Conservation (phyloP, 352 stramenopile genomes). For the Phytophthora sojae region DNA sequence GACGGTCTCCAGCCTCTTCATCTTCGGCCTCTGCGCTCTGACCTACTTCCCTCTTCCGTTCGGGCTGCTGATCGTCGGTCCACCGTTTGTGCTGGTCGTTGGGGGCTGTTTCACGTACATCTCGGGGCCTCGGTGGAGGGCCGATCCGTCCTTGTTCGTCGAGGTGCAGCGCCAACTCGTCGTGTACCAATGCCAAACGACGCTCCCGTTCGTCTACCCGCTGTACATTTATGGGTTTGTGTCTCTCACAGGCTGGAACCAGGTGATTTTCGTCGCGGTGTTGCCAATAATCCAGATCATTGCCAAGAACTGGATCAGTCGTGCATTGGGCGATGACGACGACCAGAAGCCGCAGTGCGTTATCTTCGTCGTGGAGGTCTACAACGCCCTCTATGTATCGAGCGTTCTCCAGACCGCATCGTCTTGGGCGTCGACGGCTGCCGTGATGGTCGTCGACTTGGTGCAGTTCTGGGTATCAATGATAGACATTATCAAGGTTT, state of each 20-base stretch:
- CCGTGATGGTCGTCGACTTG: constrained; percentile 44
- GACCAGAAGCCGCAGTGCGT: constrained; percentile 48
- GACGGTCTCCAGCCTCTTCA: constrained; percentile 17
- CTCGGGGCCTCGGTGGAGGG: constrained; percentile 15
- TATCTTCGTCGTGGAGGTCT: constrained; percentile 61
- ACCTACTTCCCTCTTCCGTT: constrained; percentile 55
- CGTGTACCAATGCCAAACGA: constrained; percentile 24
- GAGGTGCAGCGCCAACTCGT: constrained; percentile 27
- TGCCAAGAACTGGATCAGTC: constrained; percentile 49
- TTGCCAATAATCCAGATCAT: constrained; percentile 52
- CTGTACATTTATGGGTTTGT: constrained; percentile 46
- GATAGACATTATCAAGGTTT: constrained; percentile 25
- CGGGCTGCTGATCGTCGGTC: constrained; percentile 34
- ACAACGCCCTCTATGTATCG: constrained; percentile 54
- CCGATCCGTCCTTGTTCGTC: constrained; percentile 12
- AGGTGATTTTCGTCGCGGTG: constrained; percentile 43
- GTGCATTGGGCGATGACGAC: constrained; percentile 15
- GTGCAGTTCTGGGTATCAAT: constrained; percentile 42
- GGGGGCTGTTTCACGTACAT: constrained; percentile 23
- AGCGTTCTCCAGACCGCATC: constrained; percentile 45
- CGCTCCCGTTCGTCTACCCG: constrained; percentile 46
- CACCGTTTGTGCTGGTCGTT: constrained; percentile 17
- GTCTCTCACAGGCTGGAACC: constrained; percentile 19
- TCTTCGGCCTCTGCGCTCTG: constrained; percentile 14
- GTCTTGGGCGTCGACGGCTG: constrained; percentile 29